Percentiles rank a stretch among this genome's conserved stretches.
These are phyloP conservation scores for Alternaria hordeiaustralica DNA, from an alignment of 2,329 filamentous ascomycete species.

Conservation along the genomic window DNA sequence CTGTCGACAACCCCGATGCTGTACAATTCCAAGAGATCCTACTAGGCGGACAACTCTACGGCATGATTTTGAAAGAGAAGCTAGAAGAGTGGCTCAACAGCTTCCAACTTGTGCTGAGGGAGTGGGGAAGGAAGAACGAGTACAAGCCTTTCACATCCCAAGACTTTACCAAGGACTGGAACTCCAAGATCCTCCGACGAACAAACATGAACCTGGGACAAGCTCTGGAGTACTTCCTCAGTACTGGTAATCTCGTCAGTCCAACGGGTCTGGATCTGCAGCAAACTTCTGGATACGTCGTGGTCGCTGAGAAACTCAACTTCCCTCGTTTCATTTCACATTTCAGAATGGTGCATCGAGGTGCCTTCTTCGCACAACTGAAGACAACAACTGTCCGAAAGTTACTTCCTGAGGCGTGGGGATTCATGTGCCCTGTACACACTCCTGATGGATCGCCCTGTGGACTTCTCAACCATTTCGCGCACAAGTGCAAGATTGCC, in stretches of 20 bases:
- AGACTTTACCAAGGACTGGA: constrained; percentile 79
- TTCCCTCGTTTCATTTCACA: constrained; percentile 98
- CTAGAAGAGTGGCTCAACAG: constrained; percentile 88
- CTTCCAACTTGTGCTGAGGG: constrained; percentile 59
- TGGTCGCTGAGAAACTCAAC: constrained; percentile 91
- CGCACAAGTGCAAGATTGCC: constrained; percentile 91
- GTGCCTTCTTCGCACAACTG: constrained; percentile 96
- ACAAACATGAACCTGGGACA: constrained; percentile 89
- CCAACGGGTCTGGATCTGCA: constrained; percentile 92
- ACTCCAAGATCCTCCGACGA: constrained; percentile 75
- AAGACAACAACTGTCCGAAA: constrained; percentile 98
- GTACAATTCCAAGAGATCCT: constrained; percentile 96
- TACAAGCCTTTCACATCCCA: constrained; percentile 72
- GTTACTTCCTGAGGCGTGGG: constrained; percentile 94
- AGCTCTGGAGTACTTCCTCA: constrained; percentile 91
- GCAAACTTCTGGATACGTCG: constrained; percentile 92
- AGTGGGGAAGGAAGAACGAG: constrained; percentile 62
- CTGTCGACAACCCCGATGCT: constrained; percentile 94
- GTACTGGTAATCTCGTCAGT: constrained; percentile 91
- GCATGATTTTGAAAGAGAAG: constrained; percentile 93
- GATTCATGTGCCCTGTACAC: constrained; percentile 91
- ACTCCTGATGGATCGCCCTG: constrained; percentile 96
- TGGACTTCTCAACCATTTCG: constrained; percentile 90
- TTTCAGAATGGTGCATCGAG: constrained; percentile 98
- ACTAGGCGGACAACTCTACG: constrained; percentile 90